Conservation (phyloP, 83 land plant genomes). For the Diphasiastrum complanatum region DNA sequence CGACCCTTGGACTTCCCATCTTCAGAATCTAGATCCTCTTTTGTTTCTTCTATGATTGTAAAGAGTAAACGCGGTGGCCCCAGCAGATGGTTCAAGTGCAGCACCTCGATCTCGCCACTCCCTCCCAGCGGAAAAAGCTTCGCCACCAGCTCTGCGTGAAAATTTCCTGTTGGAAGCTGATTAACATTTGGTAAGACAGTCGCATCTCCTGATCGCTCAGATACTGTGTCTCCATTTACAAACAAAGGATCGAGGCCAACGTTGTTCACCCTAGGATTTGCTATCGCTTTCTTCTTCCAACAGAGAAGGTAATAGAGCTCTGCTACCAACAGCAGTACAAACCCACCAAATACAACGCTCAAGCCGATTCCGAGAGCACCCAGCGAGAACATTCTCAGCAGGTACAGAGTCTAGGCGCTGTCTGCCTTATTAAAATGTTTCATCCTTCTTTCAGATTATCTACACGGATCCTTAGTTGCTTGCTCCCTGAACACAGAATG, state of each 20-base stretch:
- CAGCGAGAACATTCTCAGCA: conserved; percentile 49
- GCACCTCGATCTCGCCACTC: conserved; percentile 37
- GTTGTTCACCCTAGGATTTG: conserved; percentile 10
- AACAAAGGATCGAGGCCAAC: conserved; percentile 37
- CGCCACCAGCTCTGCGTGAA: conserved; percentile 10
- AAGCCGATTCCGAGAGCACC: conserved; percentile 55
- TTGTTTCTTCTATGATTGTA: conserved; percentile 65
- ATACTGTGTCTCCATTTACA: conserved; percentile 37
- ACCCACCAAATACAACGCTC: conserved; percentile 49
- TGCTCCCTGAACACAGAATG: too few relatives aligned
- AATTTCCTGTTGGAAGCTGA: conserved; percentile 16
- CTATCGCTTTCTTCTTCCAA: conserved; percentile 48
- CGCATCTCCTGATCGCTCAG: not conserved
- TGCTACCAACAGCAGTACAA: conserved; percentile 46
- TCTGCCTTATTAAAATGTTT: too few relatives aligned
- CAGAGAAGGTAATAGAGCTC: conserved; percentile 59
- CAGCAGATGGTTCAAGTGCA: conserved; percentile 45
- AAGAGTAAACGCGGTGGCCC: conserved; percentile 65
- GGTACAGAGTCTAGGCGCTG: too few relatives aligned
- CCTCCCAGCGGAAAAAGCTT: conserved; percentile 26
- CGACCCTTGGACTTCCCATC: conserved; percentile 38
- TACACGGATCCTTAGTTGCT: too few relatives aligned
- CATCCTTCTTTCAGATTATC: too few relatives aligned
- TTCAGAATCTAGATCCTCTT: conserved; percentile 64
- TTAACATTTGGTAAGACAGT: conserved; percentile 4